These are phyloP conservation scores for Rhodotorula diobovata DNA, from an alignment of 768 basidiomycete species.

Conservation along the genomic window DNA sequence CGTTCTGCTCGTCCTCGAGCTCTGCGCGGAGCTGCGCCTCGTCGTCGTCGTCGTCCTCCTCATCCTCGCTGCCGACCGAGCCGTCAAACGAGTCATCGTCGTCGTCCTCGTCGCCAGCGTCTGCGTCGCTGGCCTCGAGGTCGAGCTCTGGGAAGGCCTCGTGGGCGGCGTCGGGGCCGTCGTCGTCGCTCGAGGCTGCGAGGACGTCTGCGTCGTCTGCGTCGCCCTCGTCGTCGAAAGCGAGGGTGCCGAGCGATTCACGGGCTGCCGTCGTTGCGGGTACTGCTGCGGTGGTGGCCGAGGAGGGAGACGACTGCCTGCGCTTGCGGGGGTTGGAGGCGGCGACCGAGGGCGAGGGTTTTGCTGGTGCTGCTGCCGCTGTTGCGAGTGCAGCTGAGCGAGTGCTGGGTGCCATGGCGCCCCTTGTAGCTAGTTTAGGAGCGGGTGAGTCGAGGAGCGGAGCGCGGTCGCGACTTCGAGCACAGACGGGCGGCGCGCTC, in stretches of 20 bases:
- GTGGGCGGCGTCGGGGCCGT: neutral
- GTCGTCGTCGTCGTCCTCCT: conserved; percentile 39
- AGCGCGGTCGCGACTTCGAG: too few species aligned
- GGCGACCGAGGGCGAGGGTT: neutral
- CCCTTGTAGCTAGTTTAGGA: too few species aligned
- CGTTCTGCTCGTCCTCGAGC: conserved; percentile 43
- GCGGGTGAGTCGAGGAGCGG: too few species aligned
- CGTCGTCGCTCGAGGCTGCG: conserved; percentile 6
- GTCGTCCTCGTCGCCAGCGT: conserved; percentile 48
- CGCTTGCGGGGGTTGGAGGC: conserved; percentile 20
- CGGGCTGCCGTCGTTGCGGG: neutral
- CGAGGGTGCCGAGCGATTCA: conserved; percentile 26
- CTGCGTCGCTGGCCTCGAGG: conserved; percentile 47
- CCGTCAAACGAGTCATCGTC: conserved; percentile 48
- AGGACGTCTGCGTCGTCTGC: conserved; percentile 16
- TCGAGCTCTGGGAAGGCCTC: conserved; percentile 40
- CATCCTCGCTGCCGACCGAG: conserved; percentile 46
- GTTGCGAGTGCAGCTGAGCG: too few species aligned
- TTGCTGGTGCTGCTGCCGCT: too few species aligned
- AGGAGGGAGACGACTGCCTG: conserved; percentile 6
- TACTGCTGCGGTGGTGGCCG: neutral
- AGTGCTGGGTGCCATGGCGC: too few species aligned
- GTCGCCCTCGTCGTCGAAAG: conserved; percentile 37
- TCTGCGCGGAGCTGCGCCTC: conserved; percentile 45
- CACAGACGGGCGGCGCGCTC: too few species aligned